phyloP scores from a whole-genome alignment of 768 basidiomycete genomes.

The Mycena rosella region DNA sequence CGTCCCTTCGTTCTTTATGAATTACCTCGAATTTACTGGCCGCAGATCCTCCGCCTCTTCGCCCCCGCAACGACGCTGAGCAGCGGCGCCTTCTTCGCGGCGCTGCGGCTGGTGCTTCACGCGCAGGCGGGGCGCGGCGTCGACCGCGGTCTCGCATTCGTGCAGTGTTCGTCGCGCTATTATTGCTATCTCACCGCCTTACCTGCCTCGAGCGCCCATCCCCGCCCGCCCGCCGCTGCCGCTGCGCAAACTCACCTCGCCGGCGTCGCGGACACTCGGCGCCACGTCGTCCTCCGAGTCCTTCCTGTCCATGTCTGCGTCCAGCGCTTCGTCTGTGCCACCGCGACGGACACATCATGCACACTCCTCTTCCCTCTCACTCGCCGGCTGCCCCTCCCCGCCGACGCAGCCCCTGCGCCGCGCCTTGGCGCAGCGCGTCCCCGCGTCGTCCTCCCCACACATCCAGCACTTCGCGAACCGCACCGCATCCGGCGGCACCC shows the following conservation, averaged over 20 bases:
- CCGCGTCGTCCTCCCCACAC: not conserved
- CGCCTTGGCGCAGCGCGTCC: constrained; percentile 7
- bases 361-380: constrained; percentile 18
- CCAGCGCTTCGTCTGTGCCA: not conserved
- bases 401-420: constrained; percentile 31
- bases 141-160: too few relatives aligned
- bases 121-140: too few relatives aligned
- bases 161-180: too few relatives aligned
- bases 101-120: too few relatives aligned
- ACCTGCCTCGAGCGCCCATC: too few relatives aligned
- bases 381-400: not conserved
- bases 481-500: not conserved
- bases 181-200: too few relatives aligned
- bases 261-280: not conserved
- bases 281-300: constrained; percentile 3
- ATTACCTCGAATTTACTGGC: too few relatives aligned
- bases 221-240: constrained; percentile 21
- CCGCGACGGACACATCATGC: not conserved
- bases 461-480: too few relatives aligned
- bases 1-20: too few relatives aligned
- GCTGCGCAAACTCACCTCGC: constrained; percentile 8
- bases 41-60: too few relatives aligned
- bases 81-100: too few relatives aligned
- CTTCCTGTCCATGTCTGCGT: not conserved
- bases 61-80: too few relatives aligned